Base-by-base conservation (phyloP, 2,329 filamentous ascomycete genomes). In the Cryphonectria parasitica region DNA sequence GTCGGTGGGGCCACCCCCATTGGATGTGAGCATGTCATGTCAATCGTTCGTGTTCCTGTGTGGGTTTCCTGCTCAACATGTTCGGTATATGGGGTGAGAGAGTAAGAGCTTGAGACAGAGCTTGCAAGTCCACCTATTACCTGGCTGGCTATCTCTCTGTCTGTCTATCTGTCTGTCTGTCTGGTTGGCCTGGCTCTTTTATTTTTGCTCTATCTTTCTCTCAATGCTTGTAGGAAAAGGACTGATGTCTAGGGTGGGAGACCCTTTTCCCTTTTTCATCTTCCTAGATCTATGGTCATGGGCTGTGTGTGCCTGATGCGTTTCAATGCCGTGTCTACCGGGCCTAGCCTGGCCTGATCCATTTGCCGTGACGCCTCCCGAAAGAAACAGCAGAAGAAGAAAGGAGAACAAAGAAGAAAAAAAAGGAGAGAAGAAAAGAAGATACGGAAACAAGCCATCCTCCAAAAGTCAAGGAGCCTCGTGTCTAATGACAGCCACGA, bases 281-380 rank as follows among this genome's bases (percentile, higher is more conserved):
- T 67, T 61, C 56, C 34, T 34, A 39, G 28, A 49, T 70, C 43
- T 68, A 64, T 70, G 65, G 65, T 68, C 25, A 34, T 64, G 45
- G 19, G 36, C 65, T 60, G 19, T n/a, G 19, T 49, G 45, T 49
- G 45, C 45, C 39, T 34, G 45, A 25, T 67, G 43, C 34, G 58
- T 43, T 58, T 58, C 60, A 62, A 34, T 28, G 41, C 67, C 65
- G 39, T 64, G 58, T 68, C 69, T 70, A 70, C 60, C 69, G 62
- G 69, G 49, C 69, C 69, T 61, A 49, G 19, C 54, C 58, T 43
- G 58, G 39, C 65, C 63, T 41, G 45, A 52, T 60, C 41, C 22
- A 60, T 22, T 64, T 43, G 58, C 69, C 69, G 49, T 61, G 60
- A 70, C 69, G 69, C 69, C 69, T 68, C 45, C 56, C 49, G 6